Conservation (phyloP, 2,329 filamentous ascomycete species). For the Dryadomyces sulphureus region DNA sequence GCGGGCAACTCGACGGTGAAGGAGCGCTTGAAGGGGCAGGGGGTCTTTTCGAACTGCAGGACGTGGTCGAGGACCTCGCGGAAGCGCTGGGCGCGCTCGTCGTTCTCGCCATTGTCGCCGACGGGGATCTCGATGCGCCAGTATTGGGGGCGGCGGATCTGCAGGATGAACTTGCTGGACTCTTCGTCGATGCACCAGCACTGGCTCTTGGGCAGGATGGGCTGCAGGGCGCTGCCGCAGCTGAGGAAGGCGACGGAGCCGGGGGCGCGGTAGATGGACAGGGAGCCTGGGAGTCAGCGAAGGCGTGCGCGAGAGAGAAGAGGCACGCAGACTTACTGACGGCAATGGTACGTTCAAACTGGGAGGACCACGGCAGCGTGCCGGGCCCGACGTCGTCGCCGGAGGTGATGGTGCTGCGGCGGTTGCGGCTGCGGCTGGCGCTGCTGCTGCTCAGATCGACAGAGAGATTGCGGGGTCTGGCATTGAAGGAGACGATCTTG, state of each 20-base stretch:
- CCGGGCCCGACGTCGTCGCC: constrained; percentile 36
- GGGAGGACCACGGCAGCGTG: constrained; percentile 56
- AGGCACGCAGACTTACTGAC: too few species aligned
- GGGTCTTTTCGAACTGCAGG: constrained; percentile 74
- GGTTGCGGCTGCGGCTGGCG: constrained; percentile 11
- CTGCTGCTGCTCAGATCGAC: constrained; percentile 17
- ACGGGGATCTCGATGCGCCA: constrained; percentile 80
- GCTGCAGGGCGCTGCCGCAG: constrained; percentile 69
- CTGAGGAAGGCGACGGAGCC: constrained; percentile 79
- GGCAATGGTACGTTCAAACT: constrained; percentile 69
- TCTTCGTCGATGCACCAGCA: constrained; percentile 85
- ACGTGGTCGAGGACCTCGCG: constrained; percentile 57
- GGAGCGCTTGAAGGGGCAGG: constrained; percentile 67
- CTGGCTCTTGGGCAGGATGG: constrained; percentile 79
- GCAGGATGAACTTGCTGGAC: constrained; percentile 69
- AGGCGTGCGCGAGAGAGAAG: too few species aligned
- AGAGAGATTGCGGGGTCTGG: constrained; percentile 18
- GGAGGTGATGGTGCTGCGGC: constrained; percentile 4
- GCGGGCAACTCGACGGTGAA: constrained; percentile 65
- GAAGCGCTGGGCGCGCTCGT: constrained; percentile 47
- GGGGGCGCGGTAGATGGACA: constrained; percentile 75
- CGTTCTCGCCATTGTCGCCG: constrained; percentile 42
- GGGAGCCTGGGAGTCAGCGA: too few species aligned
- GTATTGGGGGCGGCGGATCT: constrained; percentile 69
- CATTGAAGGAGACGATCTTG: constrained; percentile 47